Base-by-base conservation (phyloP, 345 rosid species). In the Cardamine resedifolia region DNA sequence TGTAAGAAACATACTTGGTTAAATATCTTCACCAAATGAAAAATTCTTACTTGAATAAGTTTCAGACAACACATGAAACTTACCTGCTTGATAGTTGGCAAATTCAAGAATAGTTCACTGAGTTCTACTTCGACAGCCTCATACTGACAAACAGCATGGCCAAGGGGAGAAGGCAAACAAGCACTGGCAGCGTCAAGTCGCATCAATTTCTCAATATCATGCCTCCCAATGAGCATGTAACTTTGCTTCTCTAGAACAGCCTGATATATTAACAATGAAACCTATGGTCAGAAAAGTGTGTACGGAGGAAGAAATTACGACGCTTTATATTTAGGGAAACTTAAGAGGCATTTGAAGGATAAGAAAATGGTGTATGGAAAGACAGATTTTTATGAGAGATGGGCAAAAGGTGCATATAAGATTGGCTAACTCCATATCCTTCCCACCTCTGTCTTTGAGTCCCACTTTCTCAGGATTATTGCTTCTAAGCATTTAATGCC, bases 171-270 rank as follows among this genome's bases (percentile, higher is more conserved):
- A 19, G 96, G 91, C 64, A 95, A 84, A 77, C 87, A 90, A 7
- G 83, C 81, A 77, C 97, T 90, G 15, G 92, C 87, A 1, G 87
- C 87, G 72, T 91, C 97, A 73, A 78, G 83, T 57, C 90, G 94
- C 96, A 96, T 90, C 87, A 96, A 80, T 82, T 81, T 96, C 80
- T 96, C 99, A 81, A 92, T 83, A 74, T 96, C 99, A 78, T 96
- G 91, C 83, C 99, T 85, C 75, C 97, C 99, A 67, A 96, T 92
- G 72, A 96, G 86, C 98, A 86, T 91, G 81, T 92, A 92, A 81
- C 98, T 96, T 75, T 85, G 97, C 84, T 92, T 96, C 84, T 96
- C 98, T 66, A 96, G 91, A 82, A 96, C 98, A 64, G 99, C 98
- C 99, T 96, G 90, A 72, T 76, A 79, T 70, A 76, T 67, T 20